phyloP scores from a whole-genome alignment of 805 yeast species.

The Wickerhamomyces strasburgensis region DNA sequence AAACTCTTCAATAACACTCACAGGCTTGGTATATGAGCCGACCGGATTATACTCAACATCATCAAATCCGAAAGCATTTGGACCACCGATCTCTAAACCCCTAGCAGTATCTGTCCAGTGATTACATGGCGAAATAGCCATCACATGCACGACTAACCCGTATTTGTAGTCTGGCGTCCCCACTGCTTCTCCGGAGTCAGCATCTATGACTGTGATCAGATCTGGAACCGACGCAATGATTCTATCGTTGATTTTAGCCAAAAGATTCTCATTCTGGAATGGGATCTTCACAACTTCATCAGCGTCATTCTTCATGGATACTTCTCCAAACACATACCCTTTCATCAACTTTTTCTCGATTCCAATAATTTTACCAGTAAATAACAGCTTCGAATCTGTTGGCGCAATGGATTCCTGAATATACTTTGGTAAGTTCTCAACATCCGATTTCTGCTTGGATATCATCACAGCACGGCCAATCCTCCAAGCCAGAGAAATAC shows the following conservation, averaged over 20 bases:
- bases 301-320: slow-evolving; percentile 27
- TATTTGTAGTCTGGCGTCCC: slow-evolving; percentile 46
- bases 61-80: slow-evolving; percentile 29
- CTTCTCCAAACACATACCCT: slow-evolving; percentile 44
- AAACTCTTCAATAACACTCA: slow-evolving; percentile 35
- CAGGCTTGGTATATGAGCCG: slow-evolving; percentile 32
- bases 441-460: slow-evolving; percentile 34
- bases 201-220: slow-evolving; percentile 37
- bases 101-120: slow-evolving; percentile 27
- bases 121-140: slow-evolving; percentile 33
- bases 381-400: slow-evolving; percentile 25
- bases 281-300: slow-evolving; percentile 32
- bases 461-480: slow-evolving; percentile 39
- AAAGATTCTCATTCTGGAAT: slow-evolving; percentile 44
- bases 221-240: slow-evolving; percentile 42
- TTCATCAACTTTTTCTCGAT: slow-evolving; percentile 37
- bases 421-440: slow-evolving; percentile 29
- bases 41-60: slow-evolving; percentile 32
- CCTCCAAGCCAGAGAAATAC: slow-evolving; percentile 42
- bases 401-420: slow-evolving; percentile 37
- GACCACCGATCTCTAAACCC: slow-evolving; percentile 39
- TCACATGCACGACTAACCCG: slow-evolving; percentile 38
- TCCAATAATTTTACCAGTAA: slow-evolving; percentile 39
- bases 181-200: slow-evolving; percentile 42
- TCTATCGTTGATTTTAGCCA: slow-evolving; percentile 28